Evolutionary conservation across 306 rosid species (phyloP).

Genomic region (Benincasa hispida): DNA sequence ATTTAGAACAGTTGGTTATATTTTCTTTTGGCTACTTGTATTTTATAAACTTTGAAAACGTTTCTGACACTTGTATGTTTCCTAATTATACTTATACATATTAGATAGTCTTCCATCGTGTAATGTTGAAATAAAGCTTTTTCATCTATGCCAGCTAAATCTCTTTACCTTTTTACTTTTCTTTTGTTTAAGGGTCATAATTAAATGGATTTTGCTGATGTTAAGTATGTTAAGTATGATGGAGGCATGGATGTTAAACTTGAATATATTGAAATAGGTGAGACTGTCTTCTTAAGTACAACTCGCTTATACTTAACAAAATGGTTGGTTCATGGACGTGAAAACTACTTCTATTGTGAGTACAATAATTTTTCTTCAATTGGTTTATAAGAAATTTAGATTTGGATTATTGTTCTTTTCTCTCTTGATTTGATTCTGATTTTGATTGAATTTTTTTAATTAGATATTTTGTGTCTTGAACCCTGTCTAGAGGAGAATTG

Average conservation of each 20-base stretch:
- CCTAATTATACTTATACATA: no score
- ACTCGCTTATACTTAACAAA: conserved; percentile 1
- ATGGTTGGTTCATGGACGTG: not conserved
- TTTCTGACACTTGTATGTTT: no score
- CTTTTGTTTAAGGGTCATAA: no score
- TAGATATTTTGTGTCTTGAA: conserved; percentile 89
- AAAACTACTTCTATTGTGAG: not conserved
- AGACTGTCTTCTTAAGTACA: conserved; percentile 75
- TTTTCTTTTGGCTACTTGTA: no score
- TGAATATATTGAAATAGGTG: conserved; percentile 61
- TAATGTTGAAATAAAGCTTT: no score
- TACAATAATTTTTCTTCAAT: not conserved
- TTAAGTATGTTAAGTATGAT: conserved; percentile 83
- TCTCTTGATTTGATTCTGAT: not conserved
- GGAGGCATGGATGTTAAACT: conserved; percentile 95
- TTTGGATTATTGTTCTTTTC: not conserved
- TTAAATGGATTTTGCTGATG: no score
- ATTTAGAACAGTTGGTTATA: no score
- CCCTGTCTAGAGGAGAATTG: conserved; percentile 77
- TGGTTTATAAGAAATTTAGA: not conserved
- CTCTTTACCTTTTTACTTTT: no score
- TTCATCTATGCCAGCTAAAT: no score
- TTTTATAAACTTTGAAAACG: no score
- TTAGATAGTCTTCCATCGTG: no score
- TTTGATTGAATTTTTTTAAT: conserved; percentile 9